These are phyloP conservation scores for Apiospora arundinis DNA, from an alignment of 2,329 filamentous ascomycete genomes.

Conservation along the genomic window DNA sequence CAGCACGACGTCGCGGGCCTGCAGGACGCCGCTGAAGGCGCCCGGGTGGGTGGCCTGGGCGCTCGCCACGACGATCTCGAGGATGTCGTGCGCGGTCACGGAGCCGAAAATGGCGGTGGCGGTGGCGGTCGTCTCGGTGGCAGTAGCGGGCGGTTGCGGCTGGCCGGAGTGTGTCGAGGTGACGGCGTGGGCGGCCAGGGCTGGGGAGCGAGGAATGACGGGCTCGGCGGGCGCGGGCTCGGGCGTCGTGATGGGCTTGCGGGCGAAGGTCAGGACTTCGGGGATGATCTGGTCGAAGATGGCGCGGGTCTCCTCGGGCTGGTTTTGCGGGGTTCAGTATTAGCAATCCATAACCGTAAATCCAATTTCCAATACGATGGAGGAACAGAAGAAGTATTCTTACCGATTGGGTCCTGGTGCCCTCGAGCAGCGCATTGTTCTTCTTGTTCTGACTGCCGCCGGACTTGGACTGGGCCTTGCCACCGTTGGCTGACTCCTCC, in stretches of 20 bases:
- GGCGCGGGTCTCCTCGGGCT: conserved; percentile 44
- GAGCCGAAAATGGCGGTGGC: conserved; percentile 48
- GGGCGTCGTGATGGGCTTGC: conserved; percentile 42
- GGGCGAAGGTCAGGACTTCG: conserved; percentile 45
- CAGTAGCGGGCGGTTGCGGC: conserved; percentile 21
- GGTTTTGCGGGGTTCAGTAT: not conserved
- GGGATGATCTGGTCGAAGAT: conserved; percentile 46
- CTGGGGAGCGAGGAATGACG: conserved; percentile 34
- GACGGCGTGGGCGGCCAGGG: conserved; percentile 36
- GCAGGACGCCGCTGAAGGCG: conserved; percentile 40
- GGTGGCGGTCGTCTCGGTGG: conserved; percentile 25
- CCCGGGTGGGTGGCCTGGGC: conserved; percentile 43
- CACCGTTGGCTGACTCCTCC: not conserved
- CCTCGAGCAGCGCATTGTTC: conserved; percentile 19
- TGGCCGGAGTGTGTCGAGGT: conserved; percentile 27
- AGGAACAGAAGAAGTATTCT: not conserved
- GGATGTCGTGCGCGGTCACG: conserved; percentile 47
- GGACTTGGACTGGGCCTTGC: not conserved
- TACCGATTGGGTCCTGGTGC: conserved; percentile 11
- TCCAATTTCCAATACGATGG: too few relatives aligned
- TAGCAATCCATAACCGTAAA: not conserved
- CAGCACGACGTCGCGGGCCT: conserved; percentile 43
- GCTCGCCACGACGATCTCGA: conserved; percentile 41
- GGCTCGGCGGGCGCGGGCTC: conserved; percentile 25
- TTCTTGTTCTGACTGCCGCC: conserved; percentile 10